phyloP scores from a whole-genome alignment of 345 rosid genomes.

The Cardamine occulta region DNA sequence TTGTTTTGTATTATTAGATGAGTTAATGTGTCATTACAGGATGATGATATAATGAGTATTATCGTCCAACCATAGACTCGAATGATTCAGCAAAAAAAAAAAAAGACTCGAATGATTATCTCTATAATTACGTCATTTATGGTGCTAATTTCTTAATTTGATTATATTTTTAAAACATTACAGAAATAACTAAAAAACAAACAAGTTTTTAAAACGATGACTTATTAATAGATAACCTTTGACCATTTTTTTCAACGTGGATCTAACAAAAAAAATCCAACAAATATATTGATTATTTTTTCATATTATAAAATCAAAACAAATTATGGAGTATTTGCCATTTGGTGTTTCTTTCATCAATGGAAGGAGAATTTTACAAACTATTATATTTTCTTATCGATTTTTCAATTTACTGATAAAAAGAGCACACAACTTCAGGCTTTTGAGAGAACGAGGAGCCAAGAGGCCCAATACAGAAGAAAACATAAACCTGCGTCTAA shows the following conservation, averaged over 20 bases:
- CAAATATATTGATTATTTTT: background rate
- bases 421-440: conserved; percentile 1
- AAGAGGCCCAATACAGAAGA: background rate
- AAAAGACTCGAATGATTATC: background rate
- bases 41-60: background rate
- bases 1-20: background rate
- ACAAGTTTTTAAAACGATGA: too few relatives aligned
- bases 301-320: background rate
- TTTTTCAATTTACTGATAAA: too few relatives aligned
- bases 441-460: conserved; percentile 32
- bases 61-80: background rate
- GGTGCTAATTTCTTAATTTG: background rate
- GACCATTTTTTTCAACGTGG: conserved; percentile 8
- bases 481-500: background rate
- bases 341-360: conserved; percentile 31
- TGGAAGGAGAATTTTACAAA: background rate
- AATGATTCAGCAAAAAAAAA: background rate
- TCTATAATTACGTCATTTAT: background rate
- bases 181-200: too few relatives aligned
- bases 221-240: conserved; percentile 5
- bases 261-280: background rate
- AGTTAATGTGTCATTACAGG: background rate
- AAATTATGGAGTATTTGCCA: conserved; percentile 32
- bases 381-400: too few relatives aligned
- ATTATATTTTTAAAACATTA: too few relatives aligned